phyloP scores from a whole-genome alignment of 2,329 filamentous ascomycete genomes.

The Leptoxyphium fumago region DNA sequence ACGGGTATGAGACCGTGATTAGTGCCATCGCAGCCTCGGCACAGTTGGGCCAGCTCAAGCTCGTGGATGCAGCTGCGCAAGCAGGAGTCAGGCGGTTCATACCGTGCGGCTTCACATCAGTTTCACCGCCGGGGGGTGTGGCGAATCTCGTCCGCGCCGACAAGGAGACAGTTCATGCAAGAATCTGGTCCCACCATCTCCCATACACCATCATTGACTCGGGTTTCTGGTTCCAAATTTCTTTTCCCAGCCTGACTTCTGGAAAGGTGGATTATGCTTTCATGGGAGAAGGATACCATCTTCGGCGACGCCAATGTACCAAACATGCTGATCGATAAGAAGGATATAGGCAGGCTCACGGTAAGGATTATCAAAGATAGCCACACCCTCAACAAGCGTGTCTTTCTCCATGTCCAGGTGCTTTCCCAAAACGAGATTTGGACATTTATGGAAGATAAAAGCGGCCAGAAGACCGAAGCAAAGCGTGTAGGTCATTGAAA shows the following conservation, averaged over 20 bases:
- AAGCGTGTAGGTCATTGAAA: too few relatives aligned
- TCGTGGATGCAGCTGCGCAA: slow-evolving; percentile 16
- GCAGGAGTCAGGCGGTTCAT: slow-evolving; percentile 20
- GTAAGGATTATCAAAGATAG: slow-evolving; percentile 37
- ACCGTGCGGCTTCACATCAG: slow-evolving; percentile 20
- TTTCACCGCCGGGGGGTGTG: slow-evolving; percentile 30
- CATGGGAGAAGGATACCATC: slow-evolving; percentile 23
- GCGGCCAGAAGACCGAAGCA: slow-evolving; percentile 21
- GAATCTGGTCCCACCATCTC: slow-evolving; percentile 33
- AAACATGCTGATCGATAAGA: slow-evolving; percentile 32
- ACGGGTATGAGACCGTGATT: slow-evolving; percentile 25
- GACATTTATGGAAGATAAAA: slow-evolving; percentile 21
- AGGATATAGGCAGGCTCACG: slow-evolving; percentile 40
- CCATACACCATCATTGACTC: slow-evolving; percentile 44
- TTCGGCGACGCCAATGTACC: slow-evolving; percentile 32
- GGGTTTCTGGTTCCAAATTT: slow-evolving; percentile 43
- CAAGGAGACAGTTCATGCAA: slow-evolving; percentile 38
- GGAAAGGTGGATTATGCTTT: slow-evolving; percentile 32
- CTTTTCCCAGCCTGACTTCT: slow-evolving; percentile 30
- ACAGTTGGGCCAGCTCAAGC: slow-evolving; percentile 11
- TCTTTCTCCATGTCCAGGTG: slow-evolving; percentile 39
- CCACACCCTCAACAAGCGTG: slow-evolving; percentile 38
- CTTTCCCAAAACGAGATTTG: slow-evolving; percentile 31
- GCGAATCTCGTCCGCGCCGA: slow-evolving; percentile 20
- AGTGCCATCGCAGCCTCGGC: slow-evolving; percentile 9